Evolutionary conservation across 148 eudicot species (phyloP).

Genomic region (Heliosperma pusillum): DNA sequence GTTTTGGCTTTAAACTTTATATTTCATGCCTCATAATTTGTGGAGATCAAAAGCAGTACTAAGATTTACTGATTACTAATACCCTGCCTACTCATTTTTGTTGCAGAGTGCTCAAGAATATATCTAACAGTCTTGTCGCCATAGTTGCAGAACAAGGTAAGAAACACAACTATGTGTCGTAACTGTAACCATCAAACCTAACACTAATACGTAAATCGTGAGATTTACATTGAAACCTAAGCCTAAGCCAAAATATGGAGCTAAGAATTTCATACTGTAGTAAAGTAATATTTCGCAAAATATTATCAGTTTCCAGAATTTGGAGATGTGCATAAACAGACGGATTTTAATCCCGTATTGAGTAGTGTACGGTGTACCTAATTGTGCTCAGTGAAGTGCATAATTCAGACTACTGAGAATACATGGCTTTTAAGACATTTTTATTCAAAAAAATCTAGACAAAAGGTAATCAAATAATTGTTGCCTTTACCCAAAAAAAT

Average conservation of each 20-base stretch:
- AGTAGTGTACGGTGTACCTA: no score
- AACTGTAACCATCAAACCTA: no score
- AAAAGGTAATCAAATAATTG: background rate
- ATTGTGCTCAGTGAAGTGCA: background rate
- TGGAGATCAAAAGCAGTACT: background rate
- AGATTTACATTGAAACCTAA: no score
- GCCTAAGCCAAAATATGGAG: no score
- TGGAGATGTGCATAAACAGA: no score
- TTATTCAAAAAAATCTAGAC: background rate
- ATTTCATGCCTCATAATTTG: background rate
- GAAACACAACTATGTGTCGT: background rate
- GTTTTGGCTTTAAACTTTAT: background rate
- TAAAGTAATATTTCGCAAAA: no score
- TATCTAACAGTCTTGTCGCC: slow-evolving; percentile 64
- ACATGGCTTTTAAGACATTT: no score
- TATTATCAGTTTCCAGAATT: no score
- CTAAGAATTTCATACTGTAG: no score
- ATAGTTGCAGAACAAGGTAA: slow-evolving; percentile 76
- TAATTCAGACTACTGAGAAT: background rate
- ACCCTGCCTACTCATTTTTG: background rate
- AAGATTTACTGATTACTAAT: background rate
- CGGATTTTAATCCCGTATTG: no score
- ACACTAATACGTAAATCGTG: no score
- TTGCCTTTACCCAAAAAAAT: background rate
- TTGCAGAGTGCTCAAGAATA: slow-evolving; percentile 61